These are phyloP conservation scores for Staphylotrichum tortipilum DNA, from an alignment of 495 filamentous ascomycete species.

Conservation along the genomic window DNA sequence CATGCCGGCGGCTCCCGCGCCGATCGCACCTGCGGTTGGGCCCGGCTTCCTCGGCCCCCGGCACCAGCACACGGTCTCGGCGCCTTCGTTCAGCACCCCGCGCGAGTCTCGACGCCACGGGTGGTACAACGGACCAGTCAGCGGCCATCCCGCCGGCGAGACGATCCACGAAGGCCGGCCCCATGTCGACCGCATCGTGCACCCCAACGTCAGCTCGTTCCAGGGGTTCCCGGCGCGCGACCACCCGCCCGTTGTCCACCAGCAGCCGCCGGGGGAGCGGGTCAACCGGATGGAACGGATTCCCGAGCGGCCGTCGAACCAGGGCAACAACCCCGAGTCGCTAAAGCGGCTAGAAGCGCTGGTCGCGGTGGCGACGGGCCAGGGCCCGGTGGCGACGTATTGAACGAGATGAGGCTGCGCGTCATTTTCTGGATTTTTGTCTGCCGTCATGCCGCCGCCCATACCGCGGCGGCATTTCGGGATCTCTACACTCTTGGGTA, in stretches of 20 bases:
- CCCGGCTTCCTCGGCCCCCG: conserved; percentile 12
- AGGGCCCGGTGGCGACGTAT: conserved; percentile 54
- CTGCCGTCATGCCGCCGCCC: too few relatives aligned
- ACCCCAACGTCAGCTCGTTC: conserved; percentile 40
- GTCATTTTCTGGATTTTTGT: not conserved
- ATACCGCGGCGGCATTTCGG: conserved; percentile 6
- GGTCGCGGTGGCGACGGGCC: conserved; percentile 81
- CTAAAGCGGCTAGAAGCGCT: conserved; percentile 71
- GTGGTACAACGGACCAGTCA: conserved; percentile 58
- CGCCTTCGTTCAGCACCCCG: conserved; percentile 37
- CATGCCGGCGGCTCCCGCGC: not conserved
- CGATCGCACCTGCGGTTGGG: conserved; percentile 7
- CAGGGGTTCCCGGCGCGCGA: conserved; percentile 37
- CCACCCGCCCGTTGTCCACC: conserved; percentile 5
- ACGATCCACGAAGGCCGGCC: conserved; percentile 31
- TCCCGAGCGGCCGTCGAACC: conserved; percentile 19
- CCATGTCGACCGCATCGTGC: conserved; percentile 40
- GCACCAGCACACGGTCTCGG: conserved; percentile 45
- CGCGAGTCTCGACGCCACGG: conserved; percentile 56
- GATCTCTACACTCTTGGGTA: not conserved
- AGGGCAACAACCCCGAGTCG: conserved; percentile 25
- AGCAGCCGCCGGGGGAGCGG: conserved; percentile 10
- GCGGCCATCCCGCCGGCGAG: conserved; percentile 24
- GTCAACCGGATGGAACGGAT: conserved; percentile 26
- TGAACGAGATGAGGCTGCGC: conserved; percentile 19